Percentiles rank a stretch among this genome's conserved stretches.
These are phyloP conservation scores for Furcasterigmium sp. DNA, from an alignment of 2,329 filamentous ascomycete genomes.

Conservation along the genomic window DNA sequence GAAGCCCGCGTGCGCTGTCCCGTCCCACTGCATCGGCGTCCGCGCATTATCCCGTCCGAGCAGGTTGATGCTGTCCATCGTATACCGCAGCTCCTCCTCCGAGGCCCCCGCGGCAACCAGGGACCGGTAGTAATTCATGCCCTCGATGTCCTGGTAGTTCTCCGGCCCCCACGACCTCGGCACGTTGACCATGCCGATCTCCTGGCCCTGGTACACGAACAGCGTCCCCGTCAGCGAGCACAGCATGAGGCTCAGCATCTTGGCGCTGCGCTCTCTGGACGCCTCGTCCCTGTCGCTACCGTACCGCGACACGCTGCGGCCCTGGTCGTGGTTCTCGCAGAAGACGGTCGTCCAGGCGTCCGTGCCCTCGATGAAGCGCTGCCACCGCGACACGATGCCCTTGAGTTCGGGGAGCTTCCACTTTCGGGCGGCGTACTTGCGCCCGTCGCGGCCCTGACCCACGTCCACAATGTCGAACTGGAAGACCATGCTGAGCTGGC, in stretches of 20 bases:
- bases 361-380: slow-evolving; percentile 44
- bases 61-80: slow-evolving; percentile 47
- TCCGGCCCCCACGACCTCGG: slow-evolving; percentile 41
- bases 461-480: slow-evolving; percentile 61
- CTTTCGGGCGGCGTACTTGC: slow-evolving; percentile 41
- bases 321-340: slow-evolving; percentile 58
- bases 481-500: slow-evolving; percentile 66
- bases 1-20: slow-evolving; percentile 54
- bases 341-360: slow-evolving; percentile 56
- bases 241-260: slow-evolving; percentile 46
- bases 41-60: slow-evolving; percentile 62
- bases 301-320: slow-evolving; percentile 49
- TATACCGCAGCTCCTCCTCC: slow-evolving; percentile 32
- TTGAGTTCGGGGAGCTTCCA: slow-evolving; percentile 46
- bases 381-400: slow-evolving; percentile 40
- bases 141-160: slow-evolving; percentile 44
- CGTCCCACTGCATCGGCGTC: slow-evolving; percentile 65
- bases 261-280: slow-evolving; percentile 39
- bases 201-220: slow-evolving; percentile 53
- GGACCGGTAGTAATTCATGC: slow-evolving; percentile 36
- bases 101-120: slow-evolving; percentile 13
- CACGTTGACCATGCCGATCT: slow-evolving; percentile 52
- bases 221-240: slow-evolving; percentile 43
- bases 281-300: slow-evolving; percentile 34
- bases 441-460: slow-evolving; percentile 42